Conservation (phyloP, 345 rosid species). For the Eucalyptus marginata region DNA sequence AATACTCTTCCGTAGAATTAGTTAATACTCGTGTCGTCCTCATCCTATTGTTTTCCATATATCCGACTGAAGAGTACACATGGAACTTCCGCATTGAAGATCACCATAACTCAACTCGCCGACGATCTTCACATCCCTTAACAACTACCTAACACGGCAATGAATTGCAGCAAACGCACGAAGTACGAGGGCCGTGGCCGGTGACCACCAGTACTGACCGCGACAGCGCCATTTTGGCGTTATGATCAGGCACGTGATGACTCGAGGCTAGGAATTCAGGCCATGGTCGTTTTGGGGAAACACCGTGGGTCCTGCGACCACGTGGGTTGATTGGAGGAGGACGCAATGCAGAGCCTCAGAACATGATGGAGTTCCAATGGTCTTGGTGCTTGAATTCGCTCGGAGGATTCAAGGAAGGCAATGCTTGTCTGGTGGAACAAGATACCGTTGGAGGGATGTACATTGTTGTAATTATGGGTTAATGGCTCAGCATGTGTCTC, state of each 20-base stretch:
- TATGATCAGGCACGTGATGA: background rate
- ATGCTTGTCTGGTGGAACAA: background rate
- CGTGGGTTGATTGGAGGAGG: background rate
- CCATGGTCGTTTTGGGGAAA: background rate
- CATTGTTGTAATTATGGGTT: background rate
- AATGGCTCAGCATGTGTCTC: background rate
- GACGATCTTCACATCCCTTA: background rate
- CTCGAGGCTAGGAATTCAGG: background rate
- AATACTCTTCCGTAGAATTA: background rate
- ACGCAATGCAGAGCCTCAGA: background rate
- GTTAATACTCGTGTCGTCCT: background rate
- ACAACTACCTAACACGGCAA: background rate
- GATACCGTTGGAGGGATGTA: background rate
- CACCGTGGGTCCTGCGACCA: background rate
- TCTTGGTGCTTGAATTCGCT: background rate
- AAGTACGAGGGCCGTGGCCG: background rate
- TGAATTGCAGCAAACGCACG: background rate
- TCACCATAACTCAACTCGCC: background rate
- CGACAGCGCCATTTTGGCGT: background rate
- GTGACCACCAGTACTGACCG: background rate
- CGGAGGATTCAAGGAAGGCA: background rate
- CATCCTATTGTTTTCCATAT: background rate
- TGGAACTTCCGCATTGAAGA: background rate
- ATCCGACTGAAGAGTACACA: background rate
- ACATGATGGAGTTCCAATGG: background rate